Conservation (phyloP, 805 yeast species). For the Hanseniaspora jakobsenii region DNA sequence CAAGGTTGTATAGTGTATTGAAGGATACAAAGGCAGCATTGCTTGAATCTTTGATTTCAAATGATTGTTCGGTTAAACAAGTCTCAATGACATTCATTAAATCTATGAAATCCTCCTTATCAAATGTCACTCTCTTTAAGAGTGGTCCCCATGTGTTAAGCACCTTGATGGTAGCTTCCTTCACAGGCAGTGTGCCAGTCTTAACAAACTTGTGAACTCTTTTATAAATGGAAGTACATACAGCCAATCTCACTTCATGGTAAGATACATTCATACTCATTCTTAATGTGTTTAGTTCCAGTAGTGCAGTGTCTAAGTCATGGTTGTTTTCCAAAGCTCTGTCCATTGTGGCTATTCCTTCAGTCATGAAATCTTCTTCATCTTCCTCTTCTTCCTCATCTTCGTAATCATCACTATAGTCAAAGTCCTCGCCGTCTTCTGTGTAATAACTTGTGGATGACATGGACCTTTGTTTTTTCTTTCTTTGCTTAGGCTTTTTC, state of each 20-base stretch:
- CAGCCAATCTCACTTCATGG: slow-evolving; percentile 80
- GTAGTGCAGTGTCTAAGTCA: slow-evolving; percentile 79
- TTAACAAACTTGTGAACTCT: slow-evolving; percentile 62
- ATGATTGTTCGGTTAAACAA: slow-evolving; percentile 20
- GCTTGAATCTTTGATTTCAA: slow-evolving; percentile 25
- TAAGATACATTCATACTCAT: slow-evolving; percentile 96
- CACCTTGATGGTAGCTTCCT: slow-evolving; percentile 64
- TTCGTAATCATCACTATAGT: slow-evolving; percentile 55
- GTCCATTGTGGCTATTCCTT: slow-evolving; percentile 87
- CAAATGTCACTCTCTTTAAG: slow-evolving; percentile 77
- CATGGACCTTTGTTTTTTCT: slow-evolving; percentile 36
- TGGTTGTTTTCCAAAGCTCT: slow-evolving; percentile 89
- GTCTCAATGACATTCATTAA: slow-evolving; percentile 40
- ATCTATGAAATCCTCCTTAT: slow-evolving; percentile 63
- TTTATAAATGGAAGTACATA: slow-evolving; percentile 55
- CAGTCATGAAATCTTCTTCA: slow-evolving; percentile 70
- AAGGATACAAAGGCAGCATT: slow-evolving; percentile 32
- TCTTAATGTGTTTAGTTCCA: slow-evolving; percentile 86
- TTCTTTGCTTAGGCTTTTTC: slow-evolving; percentile 25
- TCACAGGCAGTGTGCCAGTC: slow-evolving; percentile 64
- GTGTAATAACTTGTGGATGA: slow-evolving; percentile 35
- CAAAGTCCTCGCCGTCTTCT: slow-evolving; percentile 39
- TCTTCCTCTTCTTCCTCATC: slow-evolving; percentile 42
- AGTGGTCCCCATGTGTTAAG: slow-evolving; percentile 73
- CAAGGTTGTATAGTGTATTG: slow-evolving; percentile 62